phyloP scores from a whole-genome alignment of 768 basidiomycete genomes.

The Sistotremastrum suecicum region DNA sequence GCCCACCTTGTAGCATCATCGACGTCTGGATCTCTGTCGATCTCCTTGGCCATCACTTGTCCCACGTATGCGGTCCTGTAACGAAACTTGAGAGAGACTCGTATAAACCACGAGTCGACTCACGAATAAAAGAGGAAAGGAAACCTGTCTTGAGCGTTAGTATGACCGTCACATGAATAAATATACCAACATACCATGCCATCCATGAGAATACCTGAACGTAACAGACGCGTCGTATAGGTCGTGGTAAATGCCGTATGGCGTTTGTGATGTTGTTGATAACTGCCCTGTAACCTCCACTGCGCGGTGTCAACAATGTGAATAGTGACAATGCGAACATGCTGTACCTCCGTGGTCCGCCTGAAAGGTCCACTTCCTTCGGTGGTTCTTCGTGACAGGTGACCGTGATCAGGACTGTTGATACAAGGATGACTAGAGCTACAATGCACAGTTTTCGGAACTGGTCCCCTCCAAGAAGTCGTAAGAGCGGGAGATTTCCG shows the following conservation, averaged over 20 bases:
- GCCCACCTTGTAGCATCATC: conserved; percentile 59
- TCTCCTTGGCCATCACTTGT: conserved; percentile 81
- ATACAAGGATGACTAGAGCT: conserved; percentile 61
- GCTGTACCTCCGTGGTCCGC: conserved; percentile 2
- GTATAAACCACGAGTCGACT: conserved; percentile 12
- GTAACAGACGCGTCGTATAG: conserved; percentile 79
- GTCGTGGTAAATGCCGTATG: conserved; percentile 60
- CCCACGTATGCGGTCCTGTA: conserved; percentile 83
- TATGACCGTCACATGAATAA: conserved; percentile 1
- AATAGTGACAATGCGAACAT: conserved; percentile 1
- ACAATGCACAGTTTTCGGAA: conserved; percentile 94
- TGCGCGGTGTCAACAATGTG: not conserved
- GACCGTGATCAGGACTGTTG: conserved; percentile 83
- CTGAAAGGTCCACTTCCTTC: conserved; percentile 19
- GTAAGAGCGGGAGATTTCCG: conserved; percentile 58
- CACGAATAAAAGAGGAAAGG: conserved; percentile 90
- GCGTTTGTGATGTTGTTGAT: conserved; percentile 65
- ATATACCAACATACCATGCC: conserved; percentile 55
- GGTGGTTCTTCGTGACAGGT: conserved; percentile 62
- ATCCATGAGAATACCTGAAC: conserved; percentile 94
- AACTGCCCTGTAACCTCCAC: conserved; percentile 55
- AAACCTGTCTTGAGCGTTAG: conserved; percentile 40
- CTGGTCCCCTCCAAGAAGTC: conserved; percentile 77
- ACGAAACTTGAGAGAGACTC: not conserved
- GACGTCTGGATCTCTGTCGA: conserved; percentile 56